These are phyloP conservation scores for Penicillium atrosanguineum DNA, from an alignment of 495 filamentous ascomycete species.

Conservation along the genomic window DNA sequence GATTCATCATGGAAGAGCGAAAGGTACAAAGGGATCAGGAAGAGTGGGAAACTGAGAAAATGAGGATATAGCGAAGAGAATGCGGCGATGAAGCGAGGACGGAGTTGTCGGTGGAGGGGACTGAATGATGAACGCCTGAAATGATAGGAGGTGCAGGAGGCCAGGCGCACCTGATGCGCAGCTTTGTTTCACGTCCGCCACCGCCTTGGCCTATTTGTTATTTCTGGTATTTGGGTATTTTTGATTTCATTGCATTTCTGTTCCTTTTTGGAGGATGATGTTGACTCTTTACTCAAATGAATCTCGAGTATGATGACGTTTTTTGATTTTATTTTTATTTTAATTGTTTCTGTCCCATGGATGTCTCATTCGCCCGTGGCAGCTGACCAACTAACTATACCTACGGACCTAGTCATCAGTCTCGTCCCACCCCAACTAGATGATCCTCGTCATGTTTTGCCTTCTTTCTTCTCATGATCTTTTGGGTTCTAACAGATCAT, in stretches of 20 bases:
- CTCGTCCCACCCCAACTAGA: not conserved
- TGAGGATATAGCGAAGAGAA: conserved; percentile 12
- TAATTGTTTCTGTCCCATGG: conserved; percentile 2
- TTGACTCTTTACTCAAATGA: not conserved
- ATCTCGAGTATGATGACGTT: not conserved
- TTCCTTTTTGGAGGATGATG: not conserved
- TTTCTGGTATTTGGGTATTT: not conserved
- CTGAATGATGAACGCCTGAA: conserved; percentile 31
- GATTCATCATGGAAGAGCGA: conserved; percentile 65
- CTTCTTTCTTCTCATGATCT: not conserved
- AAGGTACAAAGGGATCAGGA: not conserved
- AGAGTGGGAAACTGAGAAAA: not conserved
- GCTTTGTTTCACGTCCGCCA: conserved; percentile 30
- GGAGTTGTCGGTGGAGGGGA: conserved; percentile 18
- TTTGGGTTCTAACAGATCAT: not conserved
- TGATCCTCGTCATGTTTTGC: not conserved
- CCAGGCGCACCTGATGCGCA: conserved; percentile 32
- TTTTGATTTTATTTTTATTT: not conserved
- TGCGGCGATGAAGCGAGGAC: conserved; percentile 9
- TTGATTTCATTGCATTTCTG: not conserved
- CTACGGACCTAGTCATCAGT: not conserved
- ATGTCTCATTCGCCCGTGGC: conserved; percentile 9
- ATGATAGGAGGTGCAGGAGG: conserved; percentile 37
- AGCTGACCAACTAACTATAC: conserved; percentile 10
- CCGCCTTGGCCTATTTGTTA: conserved; percentile 5